A percentile compares a stretch with the other conserved stretches of the same genome.
These are phyloP conservation scores for Fusarium longipes DNA, from an alignment of 2,329 filamentous ascomycete genomes.

Conservation along the genomic window DNA sequence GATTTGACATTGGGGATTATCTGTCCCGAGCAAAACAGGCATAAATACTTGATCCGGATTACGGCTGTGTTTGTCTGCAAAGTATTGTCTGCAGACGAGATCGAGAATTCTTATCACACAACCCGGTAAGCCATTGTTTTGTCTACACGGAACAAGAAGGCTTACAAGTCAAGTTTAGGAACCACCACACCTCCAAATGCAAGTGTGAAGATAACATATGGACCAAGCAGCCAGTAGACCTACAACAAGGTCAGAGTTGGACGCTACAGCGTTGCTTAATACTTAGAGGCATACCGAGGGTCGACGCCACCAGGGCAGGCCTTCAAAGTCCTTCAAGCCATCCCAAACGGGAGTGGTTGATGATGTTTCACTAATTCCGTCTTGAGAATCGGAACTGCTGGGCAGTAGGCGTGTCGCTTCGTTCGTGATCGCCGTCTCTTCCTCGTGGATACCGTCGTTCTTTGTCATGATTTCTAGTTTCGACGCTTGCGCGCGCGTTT, in stretches of 20 bases:
- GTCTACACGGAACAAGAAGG: not conserved
- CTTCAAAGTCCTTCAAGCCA: slow-evolving; percentile 67
- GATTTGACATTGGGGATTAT: slow-evolving; percentile 83
- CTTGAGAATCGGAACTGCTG: slow-evolving; percentile 32
- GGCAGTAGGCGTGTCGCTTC: slow-evolving; percentile 57
- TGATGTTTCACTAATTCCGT: slow-evolving; percentile 23
- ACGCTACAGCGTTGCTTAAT: not conserved
- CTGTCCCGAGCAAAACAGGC: slow-evolving; percentile 73
- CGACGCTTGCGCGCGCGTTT: not conserved
- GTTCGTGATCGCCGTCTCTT: slow-evolving; percentile 21
- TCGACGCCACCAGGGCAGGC: slow-evolving; percentile 69
- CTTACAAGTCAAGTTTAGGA: slow-evolving; percentile 83
- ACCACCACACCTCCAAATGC: slow-evolving; percentile 89
- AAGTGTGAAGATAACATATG: slow-evolving; percentile 83
- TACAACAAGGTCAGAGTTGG: slow-evolving; percentile 51
- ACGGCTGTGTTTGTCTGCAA: slow-evolving; percentile 70
- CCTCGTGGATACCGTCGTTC: slow-evolving; percentile 3
- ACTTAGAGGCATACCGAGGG: slow-evolving; percentile 65
- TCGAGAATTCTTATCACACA: slow-evolving; percentile 70
- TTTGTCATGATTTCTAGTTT: slow-evolving; percentile 24
- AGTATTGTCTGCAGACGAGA: slow-evolving; percentile 86
- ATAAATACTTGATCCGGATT: slow-evolving; percentile 70
- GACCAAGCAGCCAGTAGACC: slow-evolving; percentile 86
- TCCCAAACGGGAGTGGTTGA: slow-evolving; percentile 55
- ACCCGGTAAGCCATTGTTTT: slow-evolving; percentile 26